Base-by-base conservation (phyloP, 139 green algal species). In the Mesostigma viride region DNA sequence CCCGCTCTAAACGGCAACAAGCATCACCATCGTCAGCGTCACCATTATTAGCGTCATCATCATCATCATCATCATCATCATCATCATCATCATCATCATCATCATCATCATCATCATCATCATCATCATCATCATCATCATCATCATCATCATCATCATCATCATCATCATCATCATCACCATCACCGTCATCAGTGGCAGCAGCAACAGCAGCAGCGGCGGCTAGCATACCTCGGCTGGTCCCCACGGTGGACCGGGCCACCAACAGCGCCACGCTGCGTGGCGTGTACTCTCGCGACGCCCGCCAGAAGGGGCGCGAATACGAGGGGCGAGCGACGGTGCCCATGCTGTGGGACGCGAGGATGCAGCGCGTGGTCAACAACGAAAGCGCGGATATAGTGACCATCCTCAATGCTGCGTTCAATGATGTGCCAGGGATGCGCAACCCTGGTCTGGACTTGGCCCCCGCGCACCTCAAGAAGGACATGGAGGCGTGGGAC, bases 401-500 rank as follows among this genome's bases (percentile, higher is more conserved):
- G 87, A 3, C 61, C n/a, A 77, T 77, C 8, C 36, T 77, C 28
- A 74, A 77, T 35, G 26, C 35, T 1, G 11, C 65, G 31, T 77
- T 74, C 67, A 70, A 74, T 35, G 70, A 74, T 28, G 77, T 35
- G 22, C 11, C 56, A 33, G 11, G 24, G 17, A 69, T 66, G 3
- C 1, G 17, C 24, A 51, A 70, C 24, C 58, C 68, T 5, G 28
- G 28, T 14, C 69, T 70, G 8, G 72, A 78, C 35, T 44, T 78
- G 26, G 60, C 59, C 24, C 72, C 72, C 1, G 3, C 28, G 31
- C 27, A 69, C 40, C 8, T 62, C 14, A 1, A 6, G 44, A 8
- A 61, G 0, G 53, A 80, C 5, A 95, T 97, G 51, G 88, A 94
- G 31, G 72, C 73, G 4, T 71, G 90, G 22, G 94, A 96, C 68